Evolutionary conservation across 768 basidiomycete genomes (phyloP), one percentile per base, ranked within the genome.

Genomic region (Serendipita indica): DNA sequence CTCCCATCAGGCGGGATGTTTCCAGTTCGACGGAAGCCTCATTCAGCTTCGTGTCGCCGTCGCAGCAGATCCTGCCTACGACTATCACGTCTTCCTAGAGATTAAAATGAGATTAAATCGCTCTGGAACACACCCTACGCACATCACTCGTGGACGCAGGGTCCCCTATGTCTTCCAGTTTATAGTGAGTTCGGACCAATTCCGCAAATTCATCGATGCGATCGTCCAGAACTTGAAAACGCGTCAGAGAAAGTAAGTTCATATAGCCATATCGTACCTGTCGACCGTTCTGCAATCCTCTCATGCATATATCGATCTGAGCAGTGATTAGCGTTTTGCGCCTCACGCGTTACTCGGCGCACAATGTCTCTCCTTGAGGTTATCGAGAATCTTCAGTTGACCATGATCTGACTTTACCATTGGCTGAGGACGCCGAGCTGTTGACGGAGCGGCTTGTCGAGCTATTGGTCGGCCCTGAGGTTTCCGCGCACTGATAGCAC

Each of bases 281-380:
- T 85, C 62, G 89, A 84, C 45, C 92, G 75, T 66, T 88, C 87
- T 1, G 81, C 80, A 25, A 86, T 75, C 71, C 89, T 91, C 69
- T 97, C 92, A 66, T 87, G 91, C 92, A 94, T 93, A 68, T 97
- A 98, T 28, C 87, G 79, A 76, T 84, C 86, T 89, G 63, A 27
- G 20, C 25, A 28, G 43, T 45, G 4, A 22, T 27, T 20, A 41
- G 16, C n/a, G n/a, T 41, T 43, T 13, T 43, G 30, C 20, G 14
- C 27, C 39, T 35, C 13, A n/a, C 18, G 3, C 7, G 33, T 37
- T n/a, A 60, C 33, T 20, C 13, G 7, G 33, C 5, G 18, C 58
- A 27, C 33, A 57, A 35, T 12, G 5, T 56, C 60, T 30, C 35
- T 58, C 58, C 32, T 22, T 62, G 63, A 68, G 28, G 46, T 52